A percentile compares a stretch with the other conserved stretches of the same genome.
Evolutionary conservation across 345 rosid genomes (phyloP).

Genomic region (Cardamine resedifolia): DNA sequence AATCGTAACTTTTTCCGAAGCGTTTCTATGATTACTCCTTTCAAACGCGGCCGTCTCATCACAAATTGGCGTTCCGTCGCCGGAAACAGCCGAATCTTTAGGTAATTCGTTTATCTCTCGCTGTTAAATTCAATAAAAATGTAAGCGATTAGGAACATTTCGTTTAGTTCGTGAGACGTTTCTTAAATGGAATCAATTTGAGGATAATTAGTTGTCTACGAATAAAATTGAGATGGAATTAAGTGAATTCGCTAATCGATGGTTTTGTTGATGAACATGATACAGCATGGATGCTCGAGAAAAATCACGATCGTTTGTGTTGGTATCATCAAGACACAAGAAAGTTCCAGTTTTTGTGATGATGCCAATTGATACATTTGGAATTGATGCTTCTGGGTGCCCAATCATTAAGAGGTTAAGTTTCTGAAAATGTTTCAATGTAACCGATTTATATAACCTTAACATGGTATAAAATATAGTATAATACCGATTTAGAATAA

Average conservation of each 20-base stretch:
- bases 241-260: constrained; percentile 1
- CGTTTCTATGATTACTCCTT: constrained; percentile 48
- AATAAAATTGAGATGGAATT: background rate
- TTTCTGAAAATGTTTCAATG: constrained; percentile 8
- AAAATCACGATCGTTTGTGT: constrained; percentile 48
- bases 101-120: constrained; percentile 36
- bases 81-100: constrained; percentile 48
- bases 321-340: constrained; percentile 58
- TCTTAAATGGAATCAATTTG: constrained; percentile 19
- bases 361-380: constrained; percentile 54
- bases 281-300: constrained; percentile 67
- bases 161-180: background rate
- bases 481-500: background rate
- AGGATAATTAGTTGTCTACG: background rate
- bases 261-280: constrained; percentile 17
- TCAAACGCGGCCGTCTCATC: constrained; percentile 42
- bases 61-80: constrained; percentile 42
- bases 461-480: constrained; percentile 22
- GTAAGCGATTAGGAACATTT: constrained; percentile 15
- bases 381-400: constrained; percentile 55
- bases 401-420: constrained; percentile 53
- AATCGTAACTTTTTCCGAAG: constrained; percentile 46
- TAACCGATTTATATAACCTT: constrained; percentile 17
- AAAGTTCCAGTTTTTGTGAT: constrained; percentile 60
- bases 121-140: background rate